Conservation (phyloP, 352 stramenopile genomes). For the Phytophthora litchii region DNA sequence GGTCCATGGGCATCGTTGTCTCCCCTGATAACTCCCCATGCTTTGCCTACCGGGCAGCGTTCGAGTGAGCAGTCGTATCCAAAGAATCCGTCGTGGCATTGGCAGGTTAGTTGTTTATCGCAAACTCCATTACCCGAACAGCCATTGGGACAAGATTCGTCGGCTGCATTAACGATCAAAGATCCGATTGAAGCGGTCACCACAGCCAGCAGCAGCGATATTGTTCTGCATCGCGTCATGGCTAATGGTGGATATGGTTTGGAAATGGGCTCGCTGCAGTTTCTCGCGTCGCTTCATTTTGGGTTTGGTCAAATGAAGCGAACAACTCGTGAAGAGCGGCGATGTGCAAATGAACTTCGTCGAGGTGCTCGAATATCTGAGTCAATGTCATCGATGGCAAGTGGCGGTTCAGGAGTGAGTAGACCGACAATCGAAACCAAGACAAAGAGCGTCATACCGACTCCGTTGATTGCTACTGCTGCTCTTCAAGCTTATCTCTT, state of each 20-base stretch:
- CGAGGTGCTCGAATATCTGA: neutral
- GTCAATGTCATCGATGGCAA: neutral
- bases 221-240: conserved; percentile 12
- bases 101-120: conserved; percentile 61
- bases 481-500: conserved; percentile 22
- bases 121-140: conserved; percentile 69
- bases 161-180: conserved; percentile 1
- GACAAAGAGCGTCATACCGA: neutral
- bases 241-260: neutral
- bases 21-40: conserved; percentile 59
- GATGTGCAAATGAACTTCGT: conserved; percentile 24
- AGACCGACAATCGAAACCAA: conserved; percentile 4
- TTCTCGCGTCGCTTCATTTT: conserved; percentile 33
- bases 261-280: conserved; percentile 10
- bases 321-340: conserved; percentile 9
- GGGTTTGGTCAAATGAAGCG: conserved; percentile 13
- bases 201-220: conserved; percentile 2
- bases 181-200: neutral
- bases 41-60: conserved; percentile 50
- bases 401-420: neutral
- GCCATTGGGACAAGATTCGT: conserved; percentile 54
- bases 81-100: conserved; percentile 57
- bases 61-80: conserved; percentile 72
- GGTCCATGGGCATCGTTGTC: conserved; percentile 51
- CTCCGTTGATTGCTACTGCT: conserved; percentile 9